These are phyloP conservation scores for Moringa oleifera DNA, from an alignment of 345 rosid species.

Conservation along the genomic window DNA sequence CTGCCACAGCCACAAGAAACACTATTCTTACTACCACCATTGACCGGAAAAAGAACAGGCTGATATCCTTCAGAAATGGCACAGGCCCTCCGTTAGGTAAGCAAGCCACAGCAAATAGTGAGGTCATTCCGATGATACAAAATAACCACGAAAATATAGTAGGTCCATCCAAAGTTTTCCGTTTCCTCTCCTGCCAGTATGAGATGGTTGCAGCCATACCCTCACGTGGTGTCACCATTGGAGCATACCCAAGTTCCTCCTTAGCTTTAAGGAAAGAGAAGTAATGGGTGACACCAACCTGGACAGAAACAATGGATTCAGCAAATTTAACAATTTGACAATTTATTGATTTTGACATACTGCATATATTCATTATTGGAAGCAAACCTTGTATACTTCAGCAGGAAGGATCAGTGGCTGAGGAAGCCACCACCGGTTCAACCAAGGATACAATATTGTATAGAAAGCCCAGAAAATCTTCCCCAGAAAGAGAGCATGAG, in stretches of 20 bases:
- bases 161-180: constrained; percentile 64
- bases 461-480: constrained; percentile 52
- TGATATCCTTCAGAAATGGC: constrained; percentile 38
- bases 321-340: too few species aligned
- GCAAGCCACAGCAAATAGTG: constrained; percentile 46
- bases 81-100: constrained; percentile 70
- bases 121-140: constrained; percentile 40
- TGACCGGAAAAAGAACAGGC: constrained; percentile 53
- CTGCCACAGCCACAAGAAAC: constrained; percentile 23
- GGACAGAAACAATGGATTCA: constrained; percentile 19
- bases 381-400: constrained; percentile 79
- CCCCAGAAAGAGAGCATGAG: constrained; percentile 51
- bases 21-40: constrained; percentile 38
- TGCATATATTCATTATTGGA: background rate
- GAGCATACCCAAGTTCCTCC: constrained; percentile 86
- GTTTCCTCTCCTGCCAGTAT: constrained; percentile 70
- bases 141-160: constrained; percentile 54
- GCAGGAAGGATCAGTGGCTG: constrained; percentile 83
- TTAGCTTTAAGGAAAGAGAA: constrained; percentile 86
- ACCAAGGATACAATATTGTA: constrained; percentile 73
- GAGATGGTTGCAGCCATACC: constrained; percentile 87
- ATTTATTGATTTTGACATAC: background rate
- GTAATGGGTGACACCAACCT: constrained; percentile 93
- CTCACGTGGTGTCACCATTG: constrained; percentile 67
- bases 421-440: constrained; percentile 82